Evolutionary conservation across 1,139 yeast genomes (phyloP).

Genomic region (Geotrichum siamense): DNA sequence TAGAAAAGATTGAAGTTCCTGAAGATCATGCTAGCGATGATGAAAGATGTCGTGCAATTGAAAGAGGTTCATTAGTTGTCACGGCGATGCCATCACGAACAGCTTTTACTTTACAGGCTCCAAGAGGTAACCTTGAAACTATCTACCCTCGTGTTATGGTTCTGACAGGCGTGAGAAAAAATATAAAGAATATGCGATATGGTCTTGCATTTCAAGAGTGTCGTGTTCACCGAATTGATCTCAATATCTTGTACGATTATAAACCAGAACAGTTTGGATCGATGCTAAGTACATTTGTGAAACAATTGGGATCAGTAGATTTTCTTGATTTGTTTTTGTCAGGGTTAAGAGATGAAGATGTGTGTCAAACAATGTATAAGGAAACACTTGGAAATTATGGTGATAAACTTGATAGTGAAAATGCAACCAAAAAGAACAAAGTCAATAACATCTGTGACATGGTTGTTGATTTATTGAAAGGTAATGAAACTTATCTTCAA

Average conservation of each 20-base stretch:
- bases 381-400: conserved; percentile 45
- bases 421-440: conserved; percentile 38
- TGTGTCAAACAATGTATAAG: conserved; percentile 69
- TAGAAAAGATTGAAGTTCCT: conserved; percentile 29
- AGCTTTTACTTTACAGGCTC: conserved; percentile 83
- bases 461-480: conserved; percentile 47
- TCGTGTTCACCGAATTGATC: conserved; percentile 83
- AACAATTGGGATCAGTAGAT: conserved; percentile 63
- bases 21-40: conserved; percentile 42
- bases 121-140: conserved; percentile 93
- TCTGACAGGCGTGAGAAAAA: conserved; percentile 68
- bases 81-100: conserved; percentile 77
- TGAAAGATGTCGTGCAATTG: conserved; percentile 83
- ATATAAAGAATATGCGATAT: conserved; percentile 53
- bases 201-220: conserved; percentile 71
- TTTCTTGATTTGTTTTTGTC: conserved; percentile 83
- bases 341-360: conserved; percentile 81
- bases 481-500: conserved; percentile 52
- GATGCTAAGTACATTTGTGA: conserved; percentile 62
- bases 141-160: conserved; percentile 91
- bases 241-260: conserved; percentile 85
- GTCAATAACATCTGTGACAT: conserved; percentile 73
- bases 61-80: conserved; percentile 80
- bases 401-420: background rate
- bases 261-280: conserved; percentile 59